Percentiles rank a stretch among this genome's conserved stretches.
Evolutionary conservation across 1,139 yeast genomes (phyloP).

Genomic region (Zygosaccharomyces sapae): DNA sequence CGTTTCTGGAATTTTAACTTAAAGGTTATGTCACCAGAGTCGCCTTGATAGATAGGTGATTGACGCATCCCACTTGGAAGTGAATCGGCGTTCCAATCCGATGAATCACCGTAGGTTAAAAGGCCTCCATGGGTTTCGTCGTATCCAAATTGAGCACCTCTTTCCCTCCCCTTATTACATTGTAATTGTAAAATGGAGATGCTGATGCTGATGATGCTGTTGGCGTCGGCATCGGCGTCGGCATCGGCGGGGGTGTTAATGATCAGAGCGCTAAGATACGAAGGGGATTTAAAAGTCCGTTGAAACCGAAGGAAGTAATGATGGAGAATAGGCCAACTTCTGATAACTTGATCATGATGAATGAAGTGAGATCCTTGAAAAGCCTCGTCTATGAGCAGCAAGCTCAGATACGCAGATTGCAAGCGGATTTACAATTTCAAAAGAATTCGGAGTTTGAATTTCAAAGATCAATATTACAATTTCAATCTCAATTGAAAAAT

Average conservation of each 20-base stretch:
- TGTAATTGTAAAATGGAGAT: no score
- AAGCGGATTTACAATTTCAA: conserved; percentile 13
- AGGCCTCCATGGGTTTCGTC: conserved; percentile 43
- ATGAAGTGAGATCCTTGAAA: conserved; percentile 16
- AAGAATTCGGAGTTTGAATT: conserved; percentile 15
- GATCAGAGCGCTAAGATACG: conserved; percentile 7
- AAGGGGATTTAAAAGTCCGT: conserved; percentile 3
- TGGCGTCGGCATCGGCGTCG: no score
- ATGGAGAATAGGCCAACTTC: conserved; percentile 4
- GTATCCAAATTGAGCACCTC: conserved; percentile 52
- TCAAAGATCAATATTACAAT: conserved; percentile 9
- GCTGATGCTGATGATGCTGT: no score
- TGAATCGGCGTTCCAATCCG: conserved; percentile 58
- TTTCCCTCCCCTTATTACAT: conserved; percentile 39
- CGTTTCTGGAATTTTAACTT: conserved; percentile 38
- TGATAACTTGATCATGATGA: conserved; percentile 11
- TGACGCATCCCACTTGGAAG: conserved; percentile 51
- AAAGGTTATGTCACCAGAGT: conserved; percentile 42
- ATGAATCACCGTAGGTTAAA: conserved; percentile 61
- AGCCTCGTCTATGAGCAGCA: conserved; percentile 19
- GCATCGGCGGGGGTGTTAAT: no score
- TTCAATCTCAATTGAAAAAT: conserved; percentile 11
- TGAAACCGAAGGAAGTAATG: neutral
- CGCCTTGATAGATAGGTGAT: conserved; percentile 51
- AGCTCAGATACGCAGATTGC: conserved; percentile 17